Base-by-base conservation (phyloP, 345 rosid genomes). In the Corymbia maculata region DNA sequence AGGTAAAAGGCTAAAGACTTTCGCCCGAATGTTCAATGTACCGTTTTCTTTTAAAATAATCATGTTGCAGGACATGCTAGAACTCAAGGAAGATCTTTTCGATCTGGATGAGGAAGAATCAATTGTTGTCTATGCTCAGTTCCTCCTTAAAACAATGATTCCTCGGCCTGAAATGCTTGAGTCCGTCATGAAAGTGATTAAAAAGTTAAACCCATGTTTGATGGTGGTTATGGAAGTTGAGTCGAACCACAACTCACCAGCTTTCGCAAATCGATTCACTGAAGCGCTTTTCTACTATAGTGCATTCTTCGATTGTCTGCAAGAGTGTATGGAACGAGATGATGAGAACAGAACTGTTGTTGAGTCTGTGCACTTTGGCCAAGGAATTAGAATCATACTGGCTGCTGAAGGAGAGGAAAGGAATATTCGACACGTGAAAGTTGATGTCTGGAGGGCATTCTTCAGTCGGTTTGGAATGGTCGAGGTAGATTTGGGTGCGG, bases 331-430 rank as follows among this genome's bases (percentile, higher is more conserved):
- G 91, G 89, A 85, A 6, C 42, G 90, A 30, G 90, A 87, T 28
- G 87, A 88, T 59, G 89, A 87, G 52, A 87, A 79, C 80, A 85
- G 92, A 79, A 80, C 6, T 85, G 15, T 52, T 7, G 21, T 44
- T 2, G 92, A 92, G n/a, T 26, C 82, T 10, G 15, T 51, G 24
- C 79, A 50, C 84, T 87, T 89, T 3, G 82, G 86, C 3, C 85
- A 88, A 1, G 93, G 86, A 15, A 88, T 89, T 32, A 89, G 88
- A 87, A 89, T 32, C 30, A 89, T 91, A 6, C 51, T 92, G 85
- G 94, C 92, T 0, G 68, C 36, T 26, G 92, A 91, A 87, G 92
- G 91, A 13, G 92, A 90, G 32, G 94, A 91, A 14, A 90, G 94
- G 88, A 80, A 1, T 44, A 45, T 89, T 13, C 85, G 91, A 79